Conservation (phyloP, 2,329 filamentous ascomycete genomes). For the Aureobasidium namibiae region DNA sequence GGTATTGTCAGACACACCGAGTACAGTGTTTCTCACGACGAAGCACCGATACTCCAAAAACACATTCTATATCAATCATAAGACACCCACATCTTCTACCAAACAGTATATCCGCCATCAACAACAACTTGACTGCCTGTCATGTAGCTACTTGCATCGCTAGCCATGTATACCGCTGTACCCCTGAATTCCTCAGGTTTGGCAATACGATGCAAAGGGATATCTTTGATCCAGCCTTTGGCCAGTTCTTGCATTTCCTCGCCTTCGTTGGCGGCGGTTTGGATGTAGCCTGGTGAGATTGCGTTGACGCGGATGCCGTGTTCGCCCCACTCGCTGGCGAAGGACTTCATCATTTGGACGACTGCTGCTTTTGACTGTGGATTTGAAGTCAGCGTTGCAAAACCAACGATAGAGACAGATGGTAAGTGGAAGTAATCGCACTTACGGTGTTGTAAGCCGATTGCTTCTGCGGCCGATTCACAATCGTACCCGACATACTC, state of each 20-base stretch:
- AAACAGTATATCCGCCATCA: constrained; percentile 26
- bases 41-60: background rate
- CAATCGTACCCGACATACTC: constrained; percentile 81
- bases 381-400: background rate
- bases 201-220: constrained; percentile 30
- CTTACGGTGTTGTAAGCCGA: constrained; percentile 56
- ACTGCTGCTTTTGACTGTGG: constrained; percentile 24
- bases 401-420: constrained; percentile 16
- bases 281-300: constrained; percentile 24
- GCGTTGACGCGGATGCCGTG: constrained; percentile 27
- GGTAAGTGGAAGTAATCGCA: constrained; percentile 51
- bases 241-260: constrained; percentile 26
- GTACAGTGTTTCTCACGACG: background rate
- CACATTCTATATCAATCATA: too few relatives aligned
- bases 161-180: constrained; percentile 26
- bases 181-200: constrained; percentile 33
- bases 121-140: constrained; percentile 27
- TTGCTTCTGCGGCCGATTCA: constrained; percentile 88
- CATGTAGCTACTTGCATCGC: constrained; percentile 25
- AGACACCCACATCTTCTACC: too few relatives aligned
- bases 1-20: background rate
- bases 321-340: constrained; percentile 24
- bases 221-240: constrained; percentile 29
- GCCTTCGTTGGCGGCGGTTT: constrained; percentile 29
- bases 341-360: constrained; percentile 30